Conservation (phyloP, 306 rosid genomes). For the Malus asiatica region DNA sequence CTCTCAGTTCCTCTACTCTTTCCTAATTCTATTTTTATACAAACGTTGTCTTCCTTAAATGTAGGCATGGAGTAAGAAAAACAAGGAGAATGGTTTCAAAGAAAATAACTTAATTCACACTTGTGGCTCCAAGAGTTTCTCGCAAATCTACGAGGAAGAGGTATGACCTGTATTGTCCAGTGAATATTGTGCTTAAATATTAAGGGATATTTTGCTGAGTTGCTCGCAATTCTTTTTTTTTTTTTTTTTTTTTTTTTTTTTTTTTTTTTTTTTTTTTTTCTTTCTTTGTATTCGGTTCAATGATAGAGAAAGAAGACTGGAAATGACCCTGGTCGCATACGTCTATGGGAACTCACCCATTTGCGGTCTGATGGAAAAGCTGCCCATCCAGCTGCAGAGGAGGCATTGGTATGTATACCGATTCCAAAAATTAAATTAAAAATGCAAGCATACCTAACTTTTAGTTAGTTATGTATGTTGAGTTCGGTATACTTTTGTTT, state of each 20-base stretch:
- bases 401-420: neutral
- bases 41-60: neutral
- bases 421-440: neutral
- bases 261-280: too few species aligned
- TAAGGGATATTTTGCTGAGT: neutral
- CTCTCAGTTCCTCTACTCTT: neutral
- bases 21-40: neutral
- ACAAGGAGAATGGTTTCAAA: neutral
- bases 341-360: neutral
- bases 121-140: conserved; percentile 1
- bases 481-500: neutral
- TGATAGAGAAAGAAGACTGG: neutral
- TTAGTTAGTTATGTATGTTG: neutral
- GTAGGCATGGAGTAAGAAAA: neutral
- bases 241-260: too few species aligned
- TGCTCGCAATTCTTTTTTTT: neutral
- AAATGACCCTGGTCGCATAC: neutral
- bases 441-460: neutral
- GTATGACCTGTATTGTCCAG: neutral
- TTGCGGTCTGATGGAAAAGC: neutral
- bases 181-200: neutral
- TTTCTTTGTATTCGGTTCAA: neutral
- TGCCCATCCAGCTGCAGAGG: conserved; percentile 1
- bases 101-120: neutral
- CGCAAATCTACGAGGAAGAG: neutral